Base-by-base conservation (phyloP, 148 eudicot genomes). In the Camellia sinensis region DNA sequence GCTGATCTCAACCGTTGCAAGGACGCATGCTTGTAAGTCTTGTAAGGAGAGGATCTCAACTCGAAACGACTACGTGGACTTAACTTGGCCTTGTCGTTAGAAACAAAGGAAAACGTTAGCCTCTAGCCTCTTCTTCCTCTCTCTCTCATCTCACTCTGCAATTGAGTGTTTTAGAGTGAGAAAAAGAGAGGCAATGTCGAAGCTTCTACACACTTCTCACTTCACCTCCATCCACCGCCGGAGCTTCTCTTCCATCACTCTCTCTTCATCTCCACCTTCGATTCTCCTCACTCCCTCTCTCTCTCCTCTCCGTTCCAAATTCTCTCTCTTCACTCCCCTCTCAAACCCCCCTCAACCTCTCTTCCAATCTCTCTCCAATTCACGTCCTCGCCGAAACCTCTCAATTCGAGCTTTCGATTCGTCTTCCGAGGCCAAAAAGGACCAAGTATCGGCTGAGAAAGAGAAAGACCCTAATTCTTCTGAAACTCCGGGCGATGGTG, bases 211-310 rank as follows among this genome's bases (percentile, higher is more conserved):
- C 66, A 19, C 80, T 72, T 37, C 71, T 82, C 57, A 45, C 75
- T 68, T 62, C 84, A 67, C 69, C 80, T 82, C 80, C 82, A 74
- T 56, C 29, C 84, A 59, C 54, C 83, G 73, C 87, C 85, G 80
- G 69, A 76, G 72, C 85, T 72, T 57, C 78, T 65, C 75, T 65
- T 71, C 80, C 78, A 48, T 2, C 13, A 4, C 72, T 3, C 78
- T 19, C 76, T 63, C 74, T 77, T 72, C 74, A 45, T 75, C 75
- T 21, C 70, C 77, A 13, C 80, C 59, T 6, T 13, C 29, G 37
- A 54, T 71, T 68, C 82, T 57, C 79, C 85, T 65, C 68, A 4
- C 73, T 10, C 61, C 69, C 75, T 3, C 61, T 21, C 80, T 60
- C 73, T n/a, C 71, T 12, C 53, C 83, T 53, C 46, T 67, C 12